Evolutionary conservation across 140 eudicot genomes (phyloP), one percentile per base, ranked within the genome.

Genomic region (Bidens hawaiensis): DNA sequence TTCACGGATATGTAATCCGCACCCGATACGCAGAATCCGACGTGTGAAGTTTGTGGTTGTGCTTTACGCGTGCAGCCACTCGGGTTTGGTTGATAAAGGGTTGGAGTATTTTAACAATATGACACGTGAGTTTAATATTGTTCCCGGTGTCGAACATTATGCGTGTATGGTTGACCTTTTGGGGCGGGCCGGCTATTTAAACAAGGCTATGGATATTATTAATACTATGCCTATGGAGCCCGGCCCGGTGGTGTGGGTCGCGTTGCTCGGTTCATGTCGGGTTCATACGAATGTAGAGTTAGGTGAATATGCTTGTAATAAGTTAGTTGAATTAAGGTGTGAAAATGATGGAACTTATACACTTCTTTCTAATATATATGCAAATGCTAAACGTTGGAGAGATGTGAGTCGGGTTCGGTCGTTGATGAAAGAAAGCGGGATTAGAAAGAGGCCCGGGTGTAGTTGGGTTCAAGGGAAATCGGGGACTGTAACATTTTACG

Each of bases 391-490:
- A 41, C 80, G 86, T 0, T 87, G 96, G 96, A 87, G 79, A 75
- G 96, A 87, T 48, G 96, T 84, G 17, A 81, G 82, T 0, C 68
- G 49, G 56, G 50, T 84, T 13, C 75, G 96, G 64, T 40, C 41
- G 46, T 43, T 68, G 68, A 87, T 87, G 96, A 87, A 84, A 75
- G 51, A 62, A 36, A 42, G 86, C 0, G 89, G 89, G 54, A 79
- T 87, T 21, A 75, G 18, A 73, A 87, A 87, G 75, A 68, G 83
- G 30, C 86, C 96, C 4, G 96, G 96, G 4, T 84, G 96, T 50
- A 87, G 96, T 72, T 87, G 96, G 89, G 79, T 87, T 22, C 89
- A 87, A 62, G 96, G 96, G 8, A 84, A 81, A 70, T 78, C 74
- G 15, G 84, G 86, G 23, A 74, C 86, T 4, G 77, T 69, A 11